These are phyloP conservation scores for Tulasnella calospora DNA, from an alignment of 768 basidiomycete genomes.

Conservation along the genomic window DNA sequence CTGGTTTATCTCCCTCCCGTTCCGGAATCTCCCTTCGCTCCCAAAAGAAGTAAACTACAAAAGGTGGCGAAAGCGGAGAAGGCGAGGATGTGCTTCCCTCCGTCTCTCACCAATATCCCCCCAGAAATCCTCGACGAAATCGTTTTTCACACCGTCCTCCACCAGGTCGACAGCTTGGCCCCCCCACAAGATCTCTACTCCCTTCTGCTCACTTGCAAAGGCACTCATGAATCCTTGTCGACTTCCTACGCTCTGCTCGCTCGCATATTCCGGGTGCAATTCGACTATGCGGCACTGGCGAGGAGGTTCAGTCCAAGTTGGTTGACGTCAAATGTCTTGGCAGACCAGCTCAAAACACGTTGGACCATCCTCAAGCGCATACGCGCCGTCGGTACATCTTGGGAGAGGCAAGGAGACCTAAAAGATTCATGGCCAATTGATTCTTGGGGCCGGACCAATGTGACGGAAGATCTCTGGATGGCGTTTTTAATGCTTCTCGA, in stretches of 20 bases:
- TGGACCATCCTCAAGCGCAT: conserved; percentile 21
- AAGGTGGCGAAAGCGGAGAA: background rate
- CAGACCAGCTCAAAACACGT: conserved; percentile 19
- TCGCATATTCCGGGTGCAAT: conserved; percentile 26
- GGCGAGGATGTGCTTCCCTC: background rate
- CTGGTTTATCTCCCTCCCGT: background rate
- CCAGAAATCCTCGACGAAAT: conserved; percentile 28
- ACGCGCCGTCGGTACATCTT: background rate
- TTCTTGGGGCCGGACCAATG: background rate
- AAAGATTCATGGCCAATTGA: conserved; percentile 3
- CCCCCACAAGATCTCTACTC: conserved; percentile 18
- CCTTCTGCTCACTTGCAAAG: conserved; percentile 20
- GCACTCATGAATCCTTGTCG: conserved; percentile 5
- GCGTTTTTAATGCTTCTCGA: conserved; percentile 25
- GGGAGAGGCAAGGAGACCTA: background rate
- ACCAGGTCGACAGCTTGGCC: background rate
- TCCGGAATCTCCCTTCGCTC: background rate
- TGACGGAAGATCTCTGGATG: conserved; percentile 25
- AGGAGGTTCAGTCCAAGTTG: conserved; percentile 22
- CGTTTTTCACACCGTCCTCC: conserved; percentile 22
- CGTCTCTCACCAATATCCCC: conserved; percentile 8
- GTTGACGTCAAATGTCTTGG: conserved; percentile 18
- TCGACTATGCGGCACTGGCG: conserved; percentile 24
- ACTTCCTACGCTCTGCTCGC: conserved; percentile 13
- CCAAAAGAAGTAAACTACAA: background rate